Evolutionary conservation across 2,329 filamentous ascomycete genomes (phyloP).

Genomic region (Apiospora sp.): DNA sequence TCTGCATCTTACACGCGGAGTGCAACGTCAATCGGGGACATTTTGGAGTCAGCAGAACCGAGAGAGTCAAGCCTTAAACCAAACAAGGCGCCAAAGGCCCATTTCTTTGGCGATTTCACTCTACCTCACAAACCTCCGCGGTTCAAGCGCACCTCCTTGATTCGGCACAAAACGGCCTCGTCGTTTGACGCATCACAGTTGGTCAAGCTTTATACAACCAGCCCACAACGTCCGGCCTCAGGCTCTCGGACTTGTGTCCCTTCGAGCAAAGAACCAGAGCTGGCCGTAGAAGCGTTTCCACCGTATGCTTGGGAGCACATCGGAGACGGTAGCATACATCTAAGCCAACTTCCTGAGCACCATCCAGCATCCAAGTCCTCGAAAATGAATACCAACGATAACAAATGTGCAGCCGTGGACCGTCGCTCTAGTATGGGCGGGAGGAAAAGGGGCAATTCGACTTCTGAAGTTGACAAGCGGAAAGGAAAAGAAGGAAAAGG

Average conservation of each 20-base stretch:
- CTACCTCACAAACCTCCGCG: constrained; percentile 33
- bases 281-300: background rate
- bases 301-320: background rate
- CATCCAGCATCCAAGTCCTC: background rate
- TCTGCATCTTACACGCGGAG: constrained; percentile 12
- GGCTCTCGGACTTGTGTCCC: constrained; percentile 12
- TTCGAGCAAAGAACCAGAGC: background rate
- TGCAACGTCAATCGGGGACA: background rate
- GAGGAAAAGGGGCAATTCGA: constrained; percentile 26
- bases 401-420: constrained; percentile 1
- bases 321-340: background rate
- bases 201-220: constrained; percentile 27
- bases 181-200: constrained; percentile 38
- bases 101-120: constrained; percentile 35
- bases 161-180: constrained; percentile 38
- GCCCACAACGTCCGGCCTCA: constrained; percentile 20
- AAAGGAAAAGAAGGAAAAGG: constrained; percentile 41
- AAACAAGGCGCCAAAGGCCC: constrained; percentile 26
- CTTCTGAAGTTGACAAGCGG: constrained; percentile 33
- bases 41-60: background rate
- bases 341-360: background rate
- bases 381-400: constrained; percentile 27
- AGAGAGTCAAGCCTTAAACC: background rate
- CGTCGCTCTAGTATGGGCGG: constrained; percentile 12
- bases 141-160: constrained; percentile 39